Base-by-base conservation (phyloP, 352 stramenopile species). In the Phytophthora crassamura region DNA sequence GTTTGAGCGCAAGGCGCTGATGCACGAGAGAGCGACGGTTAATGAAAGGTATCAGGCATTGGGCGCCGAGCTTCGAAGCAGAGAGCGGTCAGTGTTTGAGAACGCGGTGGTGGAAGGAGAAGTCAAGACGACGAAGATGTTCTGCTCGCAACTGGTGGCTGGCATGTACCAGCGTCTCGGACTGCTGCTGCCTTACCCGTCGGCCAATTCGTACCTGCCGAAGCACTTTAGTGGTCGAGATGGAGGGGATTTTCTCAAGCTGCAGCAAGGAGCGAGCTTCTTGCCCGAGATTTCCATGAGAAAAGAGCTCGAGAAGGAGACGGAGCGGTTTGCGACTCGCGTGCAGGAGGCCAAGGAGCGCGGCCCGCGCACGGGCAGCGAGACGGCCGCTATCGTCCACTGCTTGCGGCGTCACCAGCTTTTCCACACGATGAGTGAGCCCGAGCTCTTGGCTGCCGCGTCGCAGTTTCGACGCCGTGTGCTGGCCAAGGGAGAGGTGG, bases 121-220 rank as follows among this genome's bases (percentile, higher is more conserved):
- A n/a, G 62, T 62, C 12, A 67, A 79, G 34, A 62, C 67, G 40
- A 72, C 65, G 52, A 91, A 92, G 49, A 84, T 89, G 71, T 95
- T 94, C 59, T 96, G 88, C 71, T 94, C 86, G 35, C 85, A 96
- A 59, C 70, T 96, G 30, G 82, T 90, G 8, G 86, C 88, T 0
- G 73, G 75, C 1, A 59, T 96, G 41, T 96, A 95, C 59, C 88
- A 96, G 62, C 81, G 94, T 33, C 58, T 96, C 2, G 85, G 84
- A 3, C 48, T 95, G 9, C 51, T 96, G 38, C 57, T 95, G 46
- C 86, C 82, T 32, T 96, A 96, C 49, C 88, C 88, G 39, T 90
- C 86, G 16, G 77, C 86, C 1, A 94, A 91, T 47, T 96, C 85
- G 56, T 96, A 96, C 57, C 59, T 94, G 40, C 88, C 86, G n/a